Evolutionary conservation across 257 asterid species (phyloP), one percentile per base, ranked within the genome.

Genomic region (Thymus mandschuricus): DNA sequence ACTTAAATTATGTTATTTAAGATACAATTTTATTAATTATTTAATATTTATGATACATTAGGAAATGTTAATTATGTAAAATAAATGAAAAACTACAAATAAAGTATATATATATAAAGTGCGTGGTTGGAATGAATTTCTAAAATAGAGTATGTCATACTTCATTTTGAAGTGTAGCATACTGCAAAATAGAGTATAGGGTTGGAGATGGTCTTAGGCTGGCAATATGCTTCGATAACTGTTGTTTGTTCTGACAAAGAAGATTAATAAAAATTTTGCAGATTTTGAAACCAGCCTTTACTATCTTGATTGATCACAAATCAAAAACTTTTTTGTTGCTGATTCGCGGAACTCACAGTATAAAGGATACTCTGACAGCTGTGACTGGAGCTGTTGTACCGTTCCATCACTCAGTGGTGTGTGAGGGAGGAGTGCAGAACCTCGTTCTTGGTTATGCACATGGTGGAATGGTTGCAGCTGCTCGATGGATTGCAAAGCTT

Each of bases 401-500:
- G 6, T 95, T 95, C 75, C 99, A 95, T 87, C 99, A 95, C 76
- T 76, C 98, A 1, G 90, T 95, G 62, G 89, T 95, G 71, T 85
- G 83, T 46, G 98, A 85, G 70, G 96, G 96, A 73, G 99, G 99
- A 58, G 92, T 95, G 49, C 88, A 89, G 86, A 82, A 95, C 82
- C 81, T 95, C 82, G 96, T 89, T 72, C 84, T 95, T 70, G 99
- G 99, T 57, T 95, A 95, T 76, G 99, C 99, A 3, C 99, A 95
- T 76, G 84, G 99, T 76, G 99, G 99, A 64, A 95, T 95, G 99
- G 99, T 89, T 76, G 99, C 99, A 59, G 99, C 99, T 56, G 99
- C 99, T 73, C 82, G 99, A 45, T 95, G 99, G 98, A 95, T 92
- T 67, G 97, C 99, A 10, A 95, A 92, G 83, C 97, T 95, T 60